Evolutionary conservation across 1,284 basidiomycete species (phyloP).

Genomic region (Boletus putidus): DNA sequence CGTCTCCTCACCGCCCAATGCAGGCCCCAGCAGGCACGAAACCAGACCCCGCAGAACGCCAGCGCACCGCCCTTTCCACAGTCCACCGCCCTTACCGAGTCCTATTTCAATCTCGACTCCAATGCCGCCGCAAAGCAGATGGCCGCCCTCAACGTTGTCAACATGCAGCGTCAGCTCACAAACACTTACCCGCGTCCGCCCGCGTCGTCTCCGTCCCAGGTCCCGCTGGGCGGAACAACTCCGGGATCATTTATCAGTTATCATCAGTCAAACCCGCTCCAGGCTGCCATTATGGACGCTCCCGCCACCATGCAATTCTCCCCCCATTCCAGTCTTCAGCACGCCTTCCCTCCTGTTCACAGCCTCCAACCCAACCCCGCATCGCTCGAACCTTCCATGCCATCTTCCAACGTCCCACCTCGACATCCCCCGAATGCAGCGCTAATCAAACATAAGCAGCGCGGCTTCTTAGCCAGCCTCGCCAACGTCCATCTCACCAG

Average conservation of each 20-base stretch:
- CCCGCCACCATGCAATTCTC: slow-evolving; percentile 33
- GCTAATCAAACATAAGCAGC: slow-evolving; percentile 50
- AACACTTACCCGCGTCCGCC: slow-evolving; percentile 52
- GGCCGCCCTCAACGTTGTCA: slow-evolving; percentile 66
- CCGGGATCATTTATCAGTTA: slow-evolving; percentile 63
- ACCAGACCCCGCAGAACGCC: slow-evolving; percentile 27
- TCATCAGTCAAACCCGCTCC: slow-evolving; percentile 45
- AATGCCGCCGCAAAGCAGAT: slow-evolving; percentile 70
- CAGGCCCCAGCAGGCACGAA: slow-evolving; percentile 43
- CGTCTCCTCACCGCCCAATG: slow-evolving; percentile 3
- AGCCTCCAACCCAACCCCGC: slow-evolving; percentile 40
- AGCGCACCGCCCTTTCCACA: slow-evolving; percentile 22
- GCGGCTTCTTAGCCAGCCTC: slow-evolving; percentile 58
- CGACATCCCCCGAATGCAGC: slow-evolving; percentile 36
- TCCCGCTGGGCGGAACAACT: slow-evolving; percentile 54
- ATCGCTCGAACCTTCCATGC: slow-evolving; percentile 49
- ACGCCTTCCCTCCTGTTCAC: slow-evolving; percentile 27
- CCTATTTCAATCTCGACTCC: slow-evolving; percentile 51
- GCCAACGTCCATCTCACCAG: slow-evolving; percentile 56
- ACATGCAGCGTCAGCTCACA: slow-evolving; percentile 54
- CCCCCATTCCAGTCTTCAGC: slow-evolving; percentile 35
- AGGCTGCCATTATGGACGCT: slow-evolving; percentile 36
- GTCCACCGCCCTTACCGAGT: slow-evolving; percentile 19
- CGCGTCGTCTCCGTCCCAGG: slow-evolving; percentile 30
- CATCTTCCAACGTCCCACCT: slow-evolving; percentile 32